Percentiles rank a stretch among this genome's conserved stretches.
These are phyloP conservation scores for Fusarium anguioides DNA, from an alignment of 2,329 filamentous ascomycete genomes.

Conservation along the genomic window DNA sequence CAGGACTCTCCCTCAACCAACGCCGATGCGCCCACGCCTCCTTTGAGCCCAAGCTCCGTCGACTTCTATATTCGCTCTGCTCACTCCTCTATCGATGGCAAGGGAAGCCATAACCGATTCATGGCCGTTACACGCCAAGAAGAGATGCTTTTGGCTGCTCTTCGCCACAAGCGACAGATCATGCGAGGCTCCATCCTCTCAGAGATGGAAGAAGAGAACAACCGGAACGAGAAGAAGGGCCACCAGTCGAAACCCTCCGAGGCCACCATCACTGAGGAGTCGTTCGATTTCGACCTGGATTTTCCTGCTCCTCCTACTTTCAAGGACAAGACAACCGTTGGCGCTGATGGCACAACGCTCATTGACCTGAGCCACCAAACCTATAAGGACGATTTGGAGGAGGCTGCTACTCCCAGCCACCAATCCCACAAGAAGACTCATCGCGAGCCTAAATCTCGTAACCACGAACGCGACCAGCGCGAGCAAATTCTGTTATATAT, in stretches of 20 bases:
- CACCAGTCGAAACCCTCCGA: slow-evolving; percentile 48
- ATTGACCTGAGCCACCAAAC: slow-evolving; percentile 40
- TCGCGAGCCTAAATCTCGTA: slow-evolving; percentile 14
- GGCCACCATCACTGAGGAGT: slow-evolving; percentile 46
- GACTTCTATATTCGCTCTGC: slow-evolving; percentile 60
- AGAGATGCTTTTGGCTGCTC: slow-evolving; percentile 67
- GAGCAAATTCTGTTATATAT: slow-evolving; percentile 47
- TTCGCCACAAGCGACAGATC: slow-evolving; percentile 66
- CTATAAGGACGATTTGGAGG: neutral
- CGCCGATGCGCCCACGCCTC: slow-evolving; percentile 59
- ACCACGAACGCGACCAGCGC: slow-evolving; percentile 31
- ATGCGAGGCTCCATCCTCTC: slow-evolving; percentile 62
- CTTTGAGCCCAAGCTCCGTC: slow-evolving; percentile 63
- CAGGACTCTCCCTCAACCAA: slow-evolving; percentile 43
- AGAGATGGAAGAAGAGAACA: slow-evolving; percentile 53
- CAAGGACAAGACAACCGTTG: slow-evolving; percentile 42
- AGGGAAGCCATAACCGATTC: slow-evolving; percentile 54
- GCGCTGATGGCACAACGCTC: slow-evolving; percentile 41
- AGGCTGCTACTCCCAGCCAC: neutral
- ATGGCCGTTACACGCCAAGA: slow-evolving; percentile 70
- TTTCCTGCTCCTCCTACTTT: slow-evolving; percentile 51
- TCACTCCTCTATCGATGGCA: slow-evolving; percentile 51
- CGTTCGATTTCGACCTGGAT: slow-evolving; percentile 50
- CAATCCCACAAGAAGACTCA: slow-evolving; percentile 25
- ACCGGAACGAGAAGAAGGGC: slow-evolving; percentile 30